phyloP scores from a whole-genome alignment of 805 yeast species.

The Ascoidea rubescens region DNA sequence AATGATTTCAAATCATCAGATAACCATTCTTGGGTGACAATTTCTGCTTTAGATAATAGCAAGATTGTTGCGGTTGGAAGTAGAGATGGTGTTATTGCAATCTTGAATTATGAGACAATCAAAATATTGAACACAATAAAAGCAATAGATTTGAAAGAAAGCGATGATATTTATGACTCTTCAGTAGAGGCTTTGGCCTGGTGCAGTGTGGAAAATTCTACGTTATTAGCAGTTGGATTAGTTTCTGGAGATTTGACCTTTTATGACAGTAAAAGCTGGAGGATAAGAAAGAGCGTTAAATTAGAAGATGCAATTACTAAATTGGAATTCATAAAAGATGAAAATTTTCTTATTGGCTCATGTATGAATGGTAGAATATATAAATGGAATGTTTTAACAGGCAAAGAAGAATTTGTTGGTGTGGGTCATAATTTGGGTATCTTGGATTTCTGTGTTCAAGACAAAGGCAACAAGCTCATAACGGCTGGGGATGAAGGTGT shows the following conservation, averaged over 20 bases:
- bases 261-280: slow-evolving; percentile 79
- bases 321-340: slow-evolving; percentile 42
- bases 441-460: slow-evolving; percentile 64
- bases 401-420: slow-evolving; percentile 56
- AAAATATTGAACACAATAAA: slow-evolving; percentile 50
- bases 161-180: slow-evolving; percentile 45
- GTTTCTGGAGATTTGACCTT: slow-evolving; percentile 80
- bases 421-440: slow-evolving; percentile 93
- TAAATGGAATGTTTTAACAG: slow-evolving; percentile 84
- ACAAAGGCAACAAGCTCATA: slow-evolving; percentile 52
- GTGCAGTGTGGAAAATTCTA: slow-evolving; percentile 36
- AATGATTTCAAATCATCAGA: slow-evolving; percentile 56
- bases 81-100: slow-evolving; percentile 72
- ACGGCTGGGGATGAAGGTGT: slow-evolving; percentile 99
- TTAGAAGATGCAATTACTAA: slow-evolving; percentile 79
- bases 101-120: slow-evolving; percentile 70
- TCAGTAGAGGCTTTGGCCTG: slow-evolving; percentile 75
- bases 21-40: slow-evolving; percentile 79
- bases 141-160: slow-evolving; percentile 43
- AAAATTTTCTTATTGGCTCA: slow-evolving; percentile 46
- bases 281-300: slow-evolving; percentile 56
- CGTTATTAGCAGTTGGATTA: slow-evolving; percentile 72
- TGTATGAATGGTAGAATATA: slow-evolving; percentile 78
- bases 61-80: slow-evolving; percentile 66
- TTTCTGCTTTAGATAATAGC: slow-evolving; percentile 33